phyloP scores from a whole-genome alignment of 495 filamentous ascomycete species.

The Parachaetomium inaequale region DNA sequence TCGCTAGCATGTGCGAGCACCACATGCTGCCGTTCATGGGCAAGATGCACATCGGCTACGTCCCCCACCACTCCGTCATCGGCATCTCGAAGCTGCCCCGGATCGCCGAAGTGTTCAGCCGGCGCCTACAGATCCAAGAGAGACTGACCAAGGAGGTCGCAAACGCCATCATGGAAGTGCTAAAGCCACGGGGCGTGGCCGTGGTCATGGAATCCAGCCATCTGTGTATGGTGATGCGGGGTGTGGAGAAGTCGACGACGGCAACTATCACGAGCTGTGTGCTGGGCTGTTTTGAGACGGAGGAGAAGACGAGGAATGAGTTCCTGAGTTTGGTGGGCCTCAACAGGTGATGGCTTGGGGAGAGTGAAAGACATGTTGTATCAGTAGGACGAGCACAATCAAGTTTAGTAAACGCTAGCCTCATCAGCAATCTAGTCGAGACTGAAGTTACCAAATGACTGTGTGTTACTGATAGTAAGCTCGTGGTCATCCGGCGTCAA shows the following conservation, averaged over 20 bases:
- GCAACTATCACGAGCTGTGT: conserved; percentile 95
- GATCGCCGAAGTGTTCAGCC: conserved; percentile 94
- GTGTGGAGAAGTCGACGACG: conserved; percentile 78
- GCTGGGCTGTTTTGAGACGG: conserved; percentile 85
- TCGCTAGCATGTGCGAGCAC: conserved; percentile 94
- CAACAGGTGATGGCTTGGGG: conserved; percentile 43
- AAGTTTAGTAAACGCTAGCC: too few relatives aligned
- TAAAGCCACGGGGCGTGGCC: conserved; percentile 90
- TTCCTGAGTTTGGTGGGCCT: conserved; percentile 76
- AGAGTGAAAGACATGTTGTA: background rate
- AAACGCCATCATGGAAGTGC: conserved; percentile 83
- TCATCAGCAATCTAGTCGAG: too few relatives aligned
- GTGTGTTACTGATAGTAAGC: too few relatives aligned
- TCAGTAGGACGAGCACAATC: too few relatives aligned
- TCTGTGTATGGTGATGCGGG: conserved; percentile 95
- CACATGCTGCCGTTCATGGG: conserved; percentile 95
- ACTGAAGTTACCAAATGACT: too few relatives aligned
- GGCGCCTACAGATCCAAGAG: conserved; percentile 91
- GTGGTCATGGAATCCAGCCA: conserved; percentile 97
- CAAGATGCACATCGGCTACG: conserved; percentile 99
- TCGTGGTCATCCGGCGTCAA: too few relatives aligned
- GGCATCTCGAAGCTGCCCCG: conserved; percentile 92
- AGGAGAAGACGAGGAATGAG: conserved; percentile 89
- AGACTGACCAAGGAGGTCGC: conserved; percentile 96
- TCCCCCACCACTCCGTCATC: conserved; percentile 78